Base-by-base conservation (phyloP, 2,329 filamentous ascomycete species). In the Aureobasidium namibiae region DNA sequence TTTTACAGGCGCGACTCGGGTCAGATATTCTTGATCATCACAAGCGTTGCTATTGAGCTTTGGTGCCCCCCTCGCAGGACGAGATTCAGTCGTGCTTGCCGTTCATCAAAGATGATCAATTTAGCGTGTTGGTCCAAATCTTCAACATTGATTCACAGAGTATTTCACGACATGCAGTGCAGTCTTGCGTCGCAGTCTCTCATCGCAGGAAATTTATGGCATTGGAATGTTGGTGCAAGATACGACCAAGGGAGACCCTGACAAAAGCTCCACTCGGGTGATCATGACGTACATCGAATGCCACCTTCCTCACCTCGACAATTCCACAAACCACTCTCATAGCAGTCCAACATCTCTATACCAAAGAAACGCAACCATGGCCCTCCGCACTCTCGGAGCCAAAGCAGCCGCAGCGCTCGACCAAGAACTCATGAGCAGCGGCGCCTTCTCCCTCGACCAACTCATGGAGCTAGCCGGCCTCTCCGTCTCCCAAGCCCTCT, bases 391-490 rank as follows among this genome's bases (percentile, higher is more conserved):
- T 1, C 57, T 59, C 29, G 48, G 46, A 21, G 29, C 45, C 42
- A 91, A 94, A 74, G 89, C 90, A 64, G 94, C 94, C 0, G 87
- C 89, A 0, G 88, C 90, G 49, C 82, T 99, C 18, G 94, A 99
- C 71, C 86, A 89, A 73, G 92, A 99, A 71, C 85, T 99, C 63
- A 97, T 99, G 92, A 89, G 84, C 69, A 84, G 86, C 0, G 83
- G 84, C 39, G 91, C 89, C 9, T 99, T 96, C 75, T 95, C 90
- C 11, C 82, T 99, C 59, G 94, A 97, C 70, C 94, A 99, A 74
- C 79, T 99, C 50, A 97, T 99, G 94, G 94, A 97, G 71, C 78
- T 99, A 8, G 94, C 94, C 44, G 94, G 94, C 0, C 80, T 99
- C 0, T 92, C 91, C 1, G 91, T 97, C 26, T 92, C 92, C 13